These are phyloP conservation scores for Leishmania lainsoni DNA, from an alignment of 208 protist species.

Conservation along the genomic window DNA sequence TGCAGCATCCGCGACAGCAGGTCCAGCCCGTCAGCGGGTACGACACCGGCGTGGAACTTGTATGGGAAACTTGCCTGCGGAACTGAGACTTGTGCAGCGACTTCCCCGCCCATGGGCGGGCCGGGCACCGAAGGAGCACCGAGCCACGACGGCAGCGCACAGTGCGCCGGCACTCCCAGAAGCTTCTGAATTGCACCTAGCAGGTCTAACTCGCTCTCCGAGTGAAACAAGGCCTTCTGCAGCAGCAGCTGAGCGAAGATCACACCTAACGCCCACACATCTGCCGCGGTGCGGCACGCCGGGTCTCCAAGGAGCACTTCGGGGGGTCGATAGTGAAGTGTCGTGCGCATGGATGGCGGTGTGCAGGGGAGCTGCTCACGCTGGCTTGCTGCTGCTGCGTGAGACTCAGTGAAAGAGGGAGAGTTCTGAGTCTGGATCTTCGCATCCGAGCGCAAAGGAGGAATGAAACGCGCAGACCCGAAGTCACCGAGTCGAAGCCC, in stretches of 20 bases:
- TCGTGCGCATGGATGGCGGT: conserved; percentile 75
- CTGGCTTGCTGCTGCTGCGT: background rate
- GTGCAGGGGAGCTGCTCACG: conserved; percentile 43
- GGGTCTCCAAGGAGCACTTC: conserved; percentile 77
- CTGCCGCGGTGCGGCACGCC: conserved; percentile 58
- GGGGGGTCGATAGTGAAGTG: conserved; percentile 85
- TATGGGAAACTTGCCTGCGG: conserved; percentile 50
- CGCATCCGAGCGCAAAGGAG: background rate
- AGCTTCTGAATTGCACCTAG: conserved; percentile 84
- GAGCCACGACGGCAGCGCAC: background rate
- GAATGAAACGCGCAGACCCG: conserved; percentile 76
- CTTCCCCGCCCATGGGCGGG: background rate
- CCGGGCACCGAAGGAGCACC: background rate
- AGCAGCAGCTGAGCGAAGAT: conserved; percentile 88
- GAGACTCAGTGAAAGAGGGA: background rate
- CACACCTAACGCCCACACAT: conserved; percentile 87
- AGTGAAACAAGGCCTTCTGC: conserved; percentile 73
- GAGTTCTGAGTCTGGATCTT: background rate
- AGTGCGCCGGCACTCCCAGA: conserved; percentile 37
- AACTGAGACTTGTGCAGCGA: background rate
- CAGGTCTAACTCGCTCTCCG: conserved; percentile 70
- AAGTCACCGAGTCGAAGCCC: conserved; percentile 88
- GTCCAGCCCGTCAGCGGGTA: conserved; percentile 62
- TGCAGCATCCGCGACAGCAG: conserved; percentile 74
- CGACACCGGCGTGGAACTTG: conserved; percentile 60